phyloP scores from a whole-genome alignment of 805 yeast species.

The Candida ortonii region DNA sequence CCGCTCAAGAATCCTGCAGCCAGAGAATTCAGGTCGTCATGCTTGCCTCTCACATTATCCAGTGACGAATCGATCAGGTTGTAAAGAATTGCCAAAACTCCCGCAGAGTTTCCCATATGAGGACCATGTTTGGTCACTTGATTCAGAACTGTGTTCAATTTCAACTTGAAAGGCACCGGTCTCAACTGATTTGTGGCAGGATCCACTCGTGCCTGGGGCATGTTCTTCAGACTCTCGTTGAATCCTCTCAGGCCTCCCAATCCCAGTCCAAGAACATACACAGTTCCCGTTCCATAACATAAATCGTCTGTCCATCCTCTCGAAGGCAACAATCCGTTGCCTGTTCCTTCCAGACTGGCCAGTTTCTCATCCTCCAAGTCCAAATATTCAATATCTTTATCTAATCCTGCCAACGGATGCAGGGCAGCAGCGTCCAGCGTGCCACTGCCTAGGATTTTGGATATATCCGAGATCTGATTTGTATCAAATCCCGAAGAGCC shows the following conservation, averaged over 20 bases:
- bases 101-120: slow-evolving; percentile 90
- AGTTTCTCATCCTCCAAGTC: slow-evolving; percentile 85
- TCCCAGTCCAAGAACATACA: slow-evolving; percentile 82
- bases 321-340: slow-evolving; percentile 85
- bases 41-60: slow-evolving; percentile 81
- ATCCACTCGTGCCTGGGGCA: slow-evolving; percentile 60
- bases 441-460: slow-evolving; percentile 57
- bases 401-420: slow-evolving; percentile 92
- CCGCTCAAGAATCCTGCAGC: slow-evolving; percentile 92
- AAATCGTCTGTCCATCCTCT: slow-evolving; percentile 97
- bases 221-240: slow-evolving; percentile 75
- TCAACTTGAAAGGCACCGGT: slow-evolving; percentile 72
- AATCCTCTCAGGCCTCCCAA: slow-evolving; percentile 88
- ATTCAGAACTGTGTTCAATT: slow-evolving; percentile 86
- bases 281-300: slow-evolving; percentile 97
- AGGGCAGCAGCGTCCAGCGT: slow-evolving; percentile 66
- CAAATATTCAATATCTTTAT: slow-evolving; percentile 82
- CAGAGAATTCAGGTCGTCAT: slow-evolving; percentile 80
- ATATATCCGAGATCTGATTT: slow-evolving; percentile 55
- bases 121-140: slow-evolving; percentile 96
- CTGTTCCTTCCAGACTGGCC: slow-evolving; percentile 73
- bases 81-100: slow-evolving; percentile 87
- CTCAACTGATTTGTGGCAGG: slow-evolving; percentile 52
- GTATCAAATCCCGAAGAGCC: slow-evolving; percentile 8
- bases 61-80: slow-evolving; percentile 78